Conservation (phyloP, 495 filamentous ascomycete species). For the Aspergillus diversus region DNA sequence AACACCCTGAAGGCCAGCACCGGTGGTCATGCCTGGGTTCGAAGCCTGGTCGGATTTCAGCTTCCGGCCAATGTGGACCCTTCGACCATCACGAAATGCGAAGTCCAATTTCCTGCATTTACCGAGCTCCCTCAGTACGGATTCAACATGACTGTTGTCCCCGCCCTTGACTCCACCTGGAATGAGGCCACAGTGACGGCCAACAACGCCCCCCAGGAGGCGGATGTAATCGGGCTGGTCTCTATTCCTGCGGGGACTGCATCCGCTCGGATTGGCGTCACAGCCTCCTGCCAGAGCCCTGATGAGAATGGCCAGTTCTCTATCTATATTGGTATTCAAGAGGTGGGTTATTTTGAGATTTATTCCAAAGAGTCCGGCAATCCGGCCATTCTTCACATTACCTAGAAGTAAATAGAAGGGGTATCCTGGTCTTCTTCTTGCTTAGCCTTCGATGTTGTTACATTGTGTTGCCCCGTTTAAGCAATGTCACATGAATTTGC, state of each 20-base stretch:
- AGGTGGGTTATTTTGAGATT: constrained; percentile 19
- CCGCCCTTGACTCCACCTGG: constrained; percentile 20
- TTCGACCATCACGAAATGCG: constrained; percentile 14
- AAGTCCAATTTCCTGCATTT: constrained; percentile 24
- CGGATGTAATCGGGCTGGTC: not conserved
- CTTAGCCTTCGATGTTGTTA: not conserved
- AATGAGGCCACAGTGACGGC: constrained; percentile 23
- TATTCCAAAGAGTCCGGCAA: constrained; percentile 25
- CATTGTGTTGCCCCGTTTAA: not conserved
- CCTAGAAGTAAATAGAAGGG: not conserved
- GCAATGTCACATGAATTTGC: no score
- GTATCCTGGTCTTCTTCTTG: not conserved
- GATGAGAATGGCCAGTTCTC: constrained; percentile 18
- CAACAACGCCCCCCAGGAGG: constrained; percentile 15
- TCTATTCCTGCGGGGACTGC: constrained; percentile 15
- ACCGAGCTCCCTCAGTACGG: not conserved
- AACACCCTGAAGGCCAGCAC: constrained; percentile 17
- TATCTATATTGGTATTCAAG: constrained; percentile 16
- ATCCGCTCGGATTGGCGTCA: constrained; percentile 18
- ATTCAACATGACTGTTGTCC: constrained; percentile 20
- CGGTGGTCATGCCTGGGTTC: constrained; percentile 13
- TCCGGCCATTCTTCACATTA: constrained; percentile 21
- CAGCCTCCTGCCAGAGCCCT: constrained; percentile 11
- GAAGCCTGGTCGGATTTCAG: constrained; percentile 21
- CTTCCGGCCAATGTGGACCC: constrained; percentile 7